phyloP scores from a whole-genome alignment of 1,284 basidiomycete species.

The Microbotryum saponariae region DNA sequence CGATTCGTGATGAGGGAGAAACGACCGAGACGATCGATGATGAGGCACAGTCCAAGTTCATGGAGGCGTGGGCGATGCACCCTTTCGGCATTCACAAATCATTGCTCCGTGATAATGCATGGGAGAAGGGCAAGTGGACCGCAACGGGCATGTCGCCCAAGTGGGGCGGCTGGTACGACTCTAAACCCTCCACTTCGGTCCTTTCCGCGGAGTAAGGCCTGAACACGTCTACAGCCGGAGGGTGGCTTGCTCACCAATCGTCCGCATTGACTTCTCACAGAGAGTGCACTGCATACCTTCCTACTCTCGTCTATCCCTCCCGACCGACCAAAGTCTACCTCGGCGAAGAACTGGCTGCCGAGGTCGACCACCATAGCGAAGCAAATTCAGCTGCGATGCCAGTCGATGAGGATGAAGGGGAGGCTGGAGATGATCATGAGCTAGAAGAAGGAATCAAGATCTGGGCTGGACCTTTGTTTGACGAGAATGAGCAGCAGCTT shows the following conservation, averaged over 20 bases:
- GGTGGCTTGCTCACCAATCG: constrained; percentile 41
- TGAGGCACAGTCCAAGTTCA: not conserved
- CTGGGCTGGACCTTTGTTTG: constrained; percentile 52
- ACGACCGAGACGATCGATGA: not conserved
- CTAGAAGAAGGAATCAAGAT: constrained; percentile 52
- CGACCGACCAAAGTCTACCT: constrained; percentile 9
- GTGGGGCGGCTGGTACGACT: constrained; percentile 33
- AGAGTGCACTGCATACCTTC: constrained; percentile 18
- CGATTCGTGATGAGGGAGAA: too few species aligned
- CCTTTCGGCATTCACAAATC: constrained; percentile 59
- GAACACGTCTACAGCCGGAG: constrained; percentile 45
- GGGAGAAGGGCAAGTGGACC: constrained; percentile 57
- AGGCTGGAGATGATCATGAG: constrained; percentile 50
- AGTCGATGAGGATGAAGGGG: constrained; percentile 27
- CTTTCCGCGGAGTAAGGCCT: constrained; percentile 47
- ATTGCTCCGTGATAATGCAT: constrained; percentile 61
- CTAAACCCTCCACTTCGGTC: not conserved
- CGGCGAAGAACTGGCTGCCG: not conserved
- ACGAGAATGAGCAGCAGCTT: constrained; percentile 46
- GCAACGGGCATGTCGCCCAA: constrained; percentile 41
- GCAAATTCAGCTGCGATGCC: not conserved
- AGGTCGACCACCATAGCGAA: not conserved
- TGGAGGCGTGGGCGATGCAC: constrained; percentile 5
- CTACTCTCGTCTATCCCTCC: constrained; percentile 11
- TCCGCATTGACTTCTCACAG: not conserved